Evolutionary conservation across 1,139 yeast genomes (phyloP).

Genomic region (Blastobotrys capitulatus): DNA sequence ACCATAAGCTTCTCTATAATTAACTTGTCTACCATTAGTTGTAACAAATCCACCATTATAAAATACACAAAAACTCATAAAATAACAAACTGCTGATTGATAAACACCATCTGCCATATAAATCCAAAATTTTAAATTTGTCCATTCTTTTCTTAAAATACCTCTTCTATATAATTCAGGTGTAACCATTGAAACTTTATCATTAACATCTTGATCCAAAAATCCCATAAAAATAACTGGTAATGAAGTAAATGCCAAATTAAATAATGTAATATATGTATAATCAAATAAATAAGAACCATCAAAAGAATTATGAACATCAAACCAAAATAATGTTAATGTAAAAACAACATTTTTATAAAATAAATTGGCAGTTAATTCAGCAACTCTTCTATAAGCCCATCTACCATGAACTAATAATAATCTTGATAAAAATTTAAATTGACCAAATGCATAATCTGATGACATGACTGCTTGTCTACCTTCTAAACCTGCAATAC

Average conservation of each 20-base stretch:
- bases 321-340: slow-evolving; percentile 88
- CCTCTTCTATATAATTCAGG: slow-evolving; percentile 88
- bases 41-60: slow-evolving; percentile 53
- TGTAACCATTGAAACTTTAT: slow-evolving; percentile 68
- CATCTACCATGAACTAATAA: slow-evolving; percentile 92
- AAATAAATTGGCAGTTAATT: slow-evolving; percentile 90
- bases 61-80: slow-evolving; percentile 73
- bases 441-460: slow-evolving; percentile 95
- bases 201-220: slow-evolving; percentile 88
- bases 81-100: slow-evolving; percentile 81
- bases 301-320: slow-evolving; percentile 77
- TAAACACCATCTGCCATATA: slow-evolving; percentile 84
- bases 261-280: slow-evolving; percentile 87
- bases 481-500: slow-evolving; percentile 98
- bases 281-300: slow-evolving; percentile 90
- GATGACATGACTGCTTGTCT: slow-evolving; percentile 99
- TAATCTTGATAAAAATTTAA: slow-evolving; percentile 71
- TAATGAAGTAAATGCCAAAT: slow-evolving; percentile 88
- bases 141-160: slow-evolving; percentile 77
- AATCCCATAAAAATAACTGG: slow-evolving; percentile 90
- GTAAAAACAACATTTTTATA: slow-evolving; percentile 90
- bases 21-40: slow-evolving; percentile 59
- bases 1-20: slow-evolving; percentile 85
- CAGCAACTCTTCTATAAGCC: slow-evolving; percentile 88
- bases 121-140: slow-evolving; percentile 67